These are phyloP conservation scores for Lotus japonicus DNA, from an alignment of 306 rosid species.

Conservation along the genomic window DNA sequence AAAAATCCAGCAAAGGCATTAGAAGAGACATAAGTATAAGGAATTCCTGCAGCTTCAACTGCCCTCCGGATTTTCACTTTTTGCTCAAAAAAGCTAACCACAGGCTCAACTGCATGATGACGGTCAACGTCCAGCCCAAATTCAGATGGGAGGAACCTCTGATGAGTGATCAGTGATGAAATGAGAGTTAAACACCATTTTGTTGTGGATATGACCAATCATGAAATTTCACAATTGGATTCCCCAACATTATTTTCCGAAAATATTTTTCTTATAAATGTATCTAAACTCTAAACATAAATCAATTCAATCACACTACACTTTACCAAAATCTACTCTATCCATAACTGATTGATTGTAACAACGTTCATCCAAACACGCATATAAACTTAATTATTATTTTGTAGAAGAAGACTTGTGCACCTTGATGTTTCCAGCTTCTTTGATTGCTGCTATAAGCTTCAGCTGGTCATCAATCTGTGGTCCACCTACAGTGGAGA, in stretches of 20 bases:
- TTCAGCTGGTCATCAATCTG: constrained; percentile 26
- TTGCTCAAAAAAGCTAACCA: neutral
- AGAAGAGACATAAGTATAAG: constrained; percentile 15
- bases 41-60: constrained; percentile 30
- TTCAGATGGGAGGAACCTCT: constrained; percentile 45
- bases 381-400: no score
- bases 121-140: constrained; percentile 32
- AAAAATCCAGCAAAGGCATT: constrained; percentile 28
- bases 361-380: no score
- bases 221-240: no score
- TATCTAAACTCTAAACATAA: no score
- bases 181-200: neutral
- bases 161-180: neutral
- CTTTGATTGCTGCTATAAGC: constrained; percentile 42
- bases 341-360: no score
- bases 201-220: no score
- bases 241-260: no score
- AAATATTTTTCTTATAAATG: no score
- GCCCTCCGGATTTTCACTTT: constrained; percentile 20
- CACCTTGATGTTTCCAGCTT: constrained; percentile 44
- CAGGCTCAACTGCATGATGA: constrained; percentile 23
- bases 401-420: neutral
- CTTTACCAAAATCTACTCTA: no score
- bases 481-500: constrained; percentile 20
- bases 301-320: no score